Evolutionary conservation across 768 basidiomycete species (phyloP).

Genomic region (Lactarius evosmus): DNA sequence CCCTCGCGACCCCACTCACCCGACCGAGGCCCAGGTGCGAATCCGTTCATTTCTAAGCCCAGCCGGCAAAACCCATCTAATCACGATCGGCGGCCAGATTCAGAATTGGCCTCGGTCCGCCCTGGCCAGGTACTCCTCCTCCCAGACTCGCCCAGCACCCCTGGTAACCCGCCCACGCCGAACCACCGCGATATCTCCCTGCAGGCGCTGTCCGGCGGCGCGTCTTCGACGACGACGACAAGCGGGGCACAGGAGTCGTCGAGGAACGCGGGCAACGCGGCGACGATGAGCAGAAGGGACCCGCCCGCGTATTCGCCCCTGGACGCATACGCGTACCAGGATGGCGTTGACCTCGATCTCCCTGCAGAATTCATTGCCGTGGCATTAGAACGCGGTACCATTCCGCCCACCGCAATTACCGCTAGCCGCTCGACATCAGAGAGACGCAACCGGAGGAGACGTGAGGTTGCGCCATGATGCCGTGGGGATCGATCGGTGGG

Average conservation of each 20-base stretch:
- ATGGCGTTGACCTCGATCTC: slow-evolving; percentile 90
- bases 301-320: slow-evolving; percentile 89
- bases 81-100: slow-evolving; percentile 60
- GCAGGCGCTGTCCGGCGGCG: slow-evolving; percentile 50
- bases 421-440: slow-evolving; percentile 48
- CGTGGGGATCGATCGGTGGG: background rate
- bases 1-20: slow-evolving; percentile 57
- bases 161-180: slow-evolving; percentile 78
- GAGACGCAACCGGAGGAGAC: slow-evolving; percentile 55
- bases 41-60: slow-evolving; percentile 73
- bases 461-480: slow-evolving; percentile 35
- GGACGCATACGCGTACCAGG: slow-evolving; percentile 77
- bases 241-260: slow-evolving; percentile 13
- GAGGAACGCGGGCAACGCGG: slow-evolving; percentile 34
- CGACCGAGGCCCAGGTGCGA: slow-evolving; percentile 71
- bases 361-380: slow-evolving; percentile 91
- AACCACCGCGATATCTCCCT: slow-evolving; percentile 78
- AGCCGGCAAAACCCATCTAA: slow-evolving; percentile 58
- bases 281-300: slow-evolving; percentile 51
- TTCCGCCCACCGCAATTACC: slow-evolving; percentile 59
- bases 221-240: slow-evolving; percentile 17
- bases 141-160: slow-evolving; percentile 74
- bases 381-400: slow-evolving; percentile 70
- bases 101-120: slow-evolving; percentile 59
- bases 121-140: slow-evolving; percentile 48